Conservation (phyloP, 768 basidiomycete species). For the Suillus subaureus region DNA sequence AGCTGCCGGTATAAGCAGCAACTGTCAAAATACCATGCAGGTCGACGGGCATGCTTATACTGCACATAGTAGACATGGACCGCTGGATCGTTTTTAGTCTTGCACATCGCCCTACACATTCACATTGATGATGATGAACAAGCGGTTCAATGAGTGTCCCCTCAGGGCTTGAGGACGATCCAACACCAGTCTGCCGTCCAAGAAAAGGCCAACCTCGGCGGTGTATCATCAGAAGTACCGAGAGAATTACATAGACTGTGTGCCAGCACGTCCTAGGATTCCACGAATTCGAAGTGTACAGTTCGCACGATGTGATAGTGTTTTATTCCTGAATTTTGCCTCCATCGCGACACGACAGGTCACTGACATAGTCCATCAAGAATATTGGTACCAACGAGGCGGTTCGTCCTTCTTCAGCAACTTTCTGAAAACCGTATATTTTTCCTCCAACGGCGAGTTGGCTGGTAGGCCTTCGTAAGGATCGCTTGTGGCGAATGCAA, state of each 20-base stretch:
- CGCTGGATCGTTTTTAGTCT: neutral
- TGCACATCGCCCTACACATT: too few relatives aligned
- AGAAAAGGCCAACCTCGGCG: neutral
- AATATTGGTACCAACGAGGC: neutral
- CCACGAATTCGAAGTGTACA: too few relatives aligned
- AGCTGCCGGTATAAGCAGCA: neutral
- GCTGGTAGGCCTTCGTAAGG: neutral
- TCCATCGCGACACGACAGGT: neutral
- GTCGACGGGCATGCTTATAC: neutral
- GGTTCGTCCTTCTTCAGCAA: neutral
- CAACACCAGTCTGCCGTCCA: neutral
- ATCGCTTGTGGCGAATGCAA: neutral
- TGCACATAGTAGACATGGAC: neutral
- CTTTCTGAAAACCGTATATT: neutral
- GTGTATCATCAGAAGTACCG: neutral
- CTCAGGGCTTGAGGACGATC: too few relatives aligned
- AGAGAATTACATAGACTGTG: neutral
- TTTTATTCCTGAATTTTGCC: too few relatives aligned
- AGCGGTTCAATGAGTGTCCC: too few relatives aligned
- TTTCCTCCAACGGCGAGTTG: neutral
- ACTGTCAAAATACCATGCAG: neutral
- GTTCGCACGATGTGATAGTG: too few relatives aligned
- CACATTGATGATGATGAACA: neutral
- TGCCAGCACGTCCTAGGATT: neutral
- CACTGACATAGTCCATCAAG: neutral